Base-by-base conservation (phyloP, 352 stramenopile species). In the Phytophthora lateralis region DNA sequence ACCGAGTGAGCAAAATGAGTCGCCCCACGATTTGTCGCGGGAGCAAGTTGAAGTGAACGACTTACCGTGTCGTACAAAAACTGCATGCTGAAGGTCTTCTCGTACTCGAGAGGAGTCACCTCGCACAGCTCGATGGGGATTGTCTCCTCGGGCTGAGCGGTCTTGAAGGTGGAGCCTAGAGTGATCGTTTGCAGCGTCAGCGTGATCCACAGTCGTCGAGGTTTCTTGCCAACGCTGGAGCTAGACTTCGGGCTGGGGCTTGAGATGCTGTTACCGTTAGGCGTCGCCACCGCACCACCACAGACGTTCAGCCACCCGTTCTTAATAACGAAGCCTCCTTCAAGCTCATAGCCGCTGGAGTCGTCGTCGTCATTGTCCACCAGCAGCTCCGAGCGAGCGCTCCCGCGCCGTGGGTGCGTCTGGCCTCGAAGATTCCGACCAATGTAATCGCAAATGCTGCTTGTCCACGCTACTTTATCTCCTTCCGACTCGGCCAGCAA, bases 301-400 rank as follows among this genome's bases (percentile, higher is more conserved):
- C 71, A 75, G 3, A 93, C 78, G 32, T 92, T 92, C 14, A 95
- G 66, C 87, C 87, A 95, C 4, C 87, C 87, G 35, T 93, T 91
- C 70, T 95, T 95, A 64, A 95, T 94, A 32, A 89, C 80, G 45
- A 92, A 80, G 15, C 78, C 81, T 51, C 74, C 78, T 67, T 88
- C 79, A 26, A 90, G 61, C 50, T 88, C 80, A 50, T 83, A 88
- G 29, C 78, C 79, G 35, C 71, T 89, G 9, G 77, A 65, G 0
- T 57, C 50, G 6, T 92, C 84, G 9, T 93, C 81, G 26, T 93
- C 82, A 54, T 92, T 84, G 26, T 88, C 82, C 18, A 80, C 35
- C 46, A 90, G 29, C 0, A 80, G 56, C 54, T 91, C 87, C 11
- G 78, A 90, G 1, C 76, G 81, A 39, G 86, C 71, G 29, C 81